Base-by-base conservation (phyloP, 441 rosid genomes). In the Isatis lusitanica region DNA sequence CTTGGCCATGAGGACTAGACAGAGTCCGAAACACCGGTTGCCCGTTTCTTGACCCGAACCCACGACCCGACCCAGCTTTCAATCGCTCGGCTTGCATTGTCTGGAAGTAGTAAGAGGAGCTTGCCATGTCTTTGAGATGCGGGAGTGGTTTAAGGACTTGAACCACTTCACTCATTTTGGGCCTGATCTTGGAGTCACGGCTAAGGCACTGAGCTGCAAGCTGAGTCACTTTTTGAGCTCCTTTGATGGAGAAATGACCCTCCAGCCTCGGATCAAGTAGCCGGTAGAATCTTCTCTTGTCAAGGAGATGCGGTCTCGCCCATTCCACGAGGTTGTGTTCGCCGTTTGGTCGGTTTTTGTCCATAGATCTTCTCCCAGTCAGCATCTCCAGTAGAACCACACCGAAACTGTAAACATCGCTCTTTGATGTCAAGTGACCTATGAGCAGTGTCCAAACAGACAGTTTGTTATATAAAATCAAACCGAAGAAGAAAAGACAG, bases 351-450 rank as follows among this genome's bases (percentile, higher is more conserved):
- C 90, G 80, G 80, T 79, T 88, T 78, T 88, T 86, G 78, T 88
- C 92, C 90, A 88, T 85, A 24, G 92, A 82, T 81, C 93, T 79
- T 75, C 90, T 76, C 16, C 93, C 93, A 13, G 90, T 84, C 74
- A 88, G 78, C 83, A 88, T 84, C 80, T 88, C 92, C n/a, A 88
- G 92, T 50, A 88, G 77, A 66, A 88, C 92, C 57, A 88, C 92
- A 66, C 90, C 92, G 12, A 86, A 88, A 76, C 90, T 86, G 77
- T 88, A 88, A 4, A 88, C 90, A 73, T 88, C 92, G 69, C 90
- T 88, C 83, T 85, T 88, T 16, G 90, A 85, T 51, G 90, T 83
- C 87, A 88, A 78, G 73, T 88, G 93, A 61, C 93, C 90, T 88
- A 50, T 39, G 17, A 10, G 62, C 9, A 58, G 61, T 13, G 33